Conservation (phyloP, 441 rosid genomes). For the Mallotus japonicus region DNA sequence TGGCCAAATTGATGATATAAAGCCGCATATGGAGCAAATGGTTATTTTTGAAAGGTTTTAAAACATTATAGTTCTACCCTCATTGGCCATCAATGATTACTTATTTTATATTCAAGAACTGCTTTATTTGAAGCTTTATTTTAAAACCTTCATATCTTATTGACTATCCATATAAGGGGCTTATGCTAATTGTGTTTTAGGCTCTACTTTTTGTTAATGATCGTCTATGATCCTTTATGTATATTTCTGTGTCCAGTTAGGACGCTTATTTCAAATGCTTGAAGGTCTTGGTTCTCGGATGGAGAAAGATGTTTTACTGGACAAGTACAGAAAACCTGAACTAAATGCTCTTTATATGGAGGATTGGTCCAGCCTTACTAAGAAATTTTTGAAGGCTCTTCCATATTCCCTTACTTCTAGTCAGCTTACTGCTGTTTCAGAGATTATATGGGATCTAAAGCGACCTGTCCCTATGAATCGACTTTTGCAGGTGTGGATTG, state of each 20-base stretch:
- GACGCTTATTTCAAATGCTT: slow-evolving; percentile 88
- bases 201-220: not conserved
- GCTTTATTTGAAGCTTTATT: not conserved
- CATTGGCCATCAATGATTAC: not conserved
- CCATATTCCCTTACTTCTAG: slow-evolving; percentile 91
- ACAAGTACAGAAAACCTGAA: slow-evolving; percentile 70
- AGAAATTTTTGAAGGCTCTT: slow-evolving; percentile 67
- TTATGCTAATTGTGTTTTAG: slow-evolving; percentile 4
- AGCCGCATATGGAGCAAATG: not conserved
- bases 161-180: not conserved
- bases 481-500: slow-evolving; percentile 69
- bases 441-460: slow-evolving; percentile 95
- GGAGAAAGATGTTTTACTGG: slow-evolving; percentile 81
- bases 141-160: not conserved
- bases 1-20: not conserved
- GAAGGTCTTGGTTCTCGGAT: slow-evolving; percentile 74
- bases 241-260: slow-evolving; percentile 58
- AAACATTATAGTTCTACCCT: not conserved
- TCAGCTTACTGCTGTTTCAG: slow-evolving; percentile 84
- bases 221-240: slow-evolving; percentile 9
- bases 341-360: slow-evolving; percentile 53
- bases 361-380: slow-evolving; percentile 78
- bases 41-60: not conserved
- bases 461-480: slow-evolving; percentile 91
- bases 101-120: not conserved